Base-by-base conservation (phyloP, 306 rosid genomes). In the Sesbania bispinosa region DNA sequence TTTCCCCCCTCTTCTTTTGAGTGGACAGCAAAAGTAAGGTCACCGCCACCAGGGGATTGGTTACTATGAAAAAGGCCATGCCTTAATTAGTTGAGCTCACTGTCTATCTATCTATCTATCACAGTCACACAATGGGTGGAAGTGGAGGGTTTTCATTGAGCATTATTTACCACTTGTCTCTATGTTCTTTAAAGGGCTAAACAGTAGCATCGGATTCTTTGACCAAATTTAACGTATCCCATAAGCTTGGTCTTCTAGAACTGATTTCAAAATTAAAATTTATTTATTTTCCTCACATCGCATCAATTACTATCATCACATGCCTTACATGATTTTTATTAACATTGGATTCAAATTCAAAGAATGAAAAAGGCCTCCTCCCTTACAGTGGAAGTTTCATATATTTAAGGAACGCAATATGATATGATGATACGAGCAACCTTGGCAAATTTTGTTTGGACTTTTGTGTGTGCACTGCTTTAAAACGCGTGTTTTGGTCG, bases 121-220 rank as follows among this genome's bases (percentile, higher is more conserved):
- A 43, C 26, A 32, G 7, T 54, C 69, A 63, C 62, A 71, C 18
- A 33, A 64, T 71, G 46, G 70, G 57, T 64, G 78, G 50, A 41
- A 65, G 74, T 64, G 55, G 58, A 30, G 39, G 62, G 14, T 66
- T 79, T 66, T 72, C 2, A 13, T 54, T 72, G 57, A 55, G 21
- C 29, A 57, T 58, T 64, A 29, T 58, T 66, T 30, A 58, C 71
- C 70, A 73, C 83, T 79, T 53, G 45, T 73, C 71, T 74, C 21
- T 38, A 16, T 69, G 39, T 69, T 19, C 39, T 61, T 69, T 47
- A 39, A 76, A 50, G 35, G 41, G 7, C 57, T 58, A 76, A 43
- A 45, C 24, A 57, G 59, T 48, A 4, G 77, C 55, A 69, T 80
- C 74, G 15, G 80, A 80, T 80, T 75, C 84, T 70, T 80, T 75